A percentile compares a stretch with the other conserved stretches of the same genome.
Evolutionary conservation across 495 filamentous ascomycete species (phyloP).

Genomic region (Penicillium psychrofluorescens): DNA sequence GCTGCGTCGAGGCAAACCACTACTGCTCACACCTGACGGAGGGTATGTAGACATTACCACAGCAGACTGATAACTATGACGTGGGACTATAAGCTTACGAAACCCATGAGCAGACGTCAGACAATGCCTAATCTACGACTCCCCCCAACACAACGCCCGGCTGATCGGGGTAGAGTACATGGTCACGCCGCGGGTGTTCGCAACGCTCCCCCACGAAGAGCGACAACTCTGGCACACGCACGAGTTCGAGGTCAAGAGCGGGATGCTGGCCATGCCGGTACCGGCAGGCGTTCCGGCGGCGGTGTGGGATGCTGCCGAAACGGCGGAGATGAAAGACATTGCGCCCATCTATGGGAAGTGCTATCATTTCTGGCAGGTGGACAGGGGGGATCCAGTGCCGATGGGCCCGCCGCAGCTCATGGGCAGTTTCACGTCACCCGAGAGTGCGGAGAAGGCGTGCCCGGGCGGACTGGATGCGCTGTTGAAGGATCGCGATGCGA

Average conservation of each 20-base stretch:
- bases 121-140: constrained; percentile 85
- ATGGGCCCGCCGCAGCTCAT: constrained; percentile 71
- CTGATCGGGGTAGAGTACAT: constrained; percentile 91
- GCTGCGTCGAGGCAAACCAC: constrained; percentile 72
- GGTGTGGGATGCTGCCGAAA: constrained; percentile 71
- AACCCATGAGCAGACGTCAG: constrained; percentile 45
- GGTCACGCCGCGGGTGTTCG: constrained; percentile 66
- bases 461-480: constrained; percentile 50
- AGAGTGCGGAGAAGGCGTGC: constrained; percentile 51
- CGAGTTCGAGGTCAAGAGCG: constrained; percentile 81
- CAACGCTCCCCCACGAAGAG: constrained; percentile 56
- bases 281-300: constrained; percentile 45
- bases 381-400: constrained; percentile 69
- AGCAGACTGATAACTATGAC: too few species aligned
- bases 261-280: constrained; percentile 79
- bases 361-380: constrained; percentile 86
- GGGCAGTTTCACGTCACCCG: constrained; percentile 59
- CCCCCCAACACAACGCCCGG: constrained; percentile 52
- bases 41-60: constrained; percentile 21
- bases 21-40: constrained; percentile 78
- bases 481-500: constrained; percentile 57
- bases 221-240: constrained; percentile 73
- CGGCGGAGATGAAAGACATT: constrained; percentile 69
- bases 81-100: not conserved
- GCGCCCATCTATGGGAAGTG: constrained; percentile 74